Conservation (phyloP, 2,329 filamentous ascomycete species). For the Cercospora zeina region DNA sequence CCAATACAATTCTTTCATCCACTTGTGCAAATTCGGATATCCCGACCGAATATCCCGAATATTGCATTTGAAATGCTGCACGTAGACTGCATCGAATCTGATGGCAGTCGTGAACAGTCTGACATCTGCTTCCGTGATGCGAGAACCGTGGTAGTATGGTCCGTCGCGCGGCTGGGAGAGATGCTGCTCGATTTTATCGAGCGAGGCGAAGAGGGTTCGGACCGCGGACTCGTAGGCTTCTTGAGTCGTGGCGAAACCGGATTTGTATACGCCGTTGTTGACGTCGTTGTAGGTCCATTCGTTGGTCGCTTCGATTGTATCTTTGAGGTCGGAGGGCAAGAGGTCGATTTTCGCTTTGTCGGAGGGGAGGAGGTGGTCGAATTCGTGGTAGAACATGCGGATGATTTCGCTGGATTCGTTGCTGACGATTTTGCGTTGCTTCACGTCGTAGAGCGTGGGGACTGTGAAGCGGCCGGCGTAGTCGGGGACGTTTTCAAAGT, state of each 20-base stretch:
- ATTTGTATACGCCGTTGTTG: conserved; percentile 56
- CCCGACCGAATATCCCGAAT: conserved; percentile 79
- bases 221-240: conserved; percentile 53
- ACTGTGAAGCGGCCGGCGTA: conserved; percentile 84
- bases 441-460: conserved; percentile 80
- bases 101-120: conserved; percentile 62
- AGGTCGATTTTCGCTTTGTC: conserved; percentile 49
- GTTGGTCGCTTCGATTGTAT: conserved; percentile 52
- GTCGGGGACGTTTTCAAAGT: conserved; percentile 70
- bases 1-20: conserved; percentile 63
- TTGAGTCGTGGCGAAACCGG: conserved; percentile 55
- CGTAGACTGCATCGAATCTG: conserved; percentile 58
- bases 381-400: conserved; percentile 81
- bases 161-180: conserved; percentile 43
- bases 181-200: conserved; percentile 50
- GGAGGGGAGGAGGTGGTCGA: conserved; percentile 60
- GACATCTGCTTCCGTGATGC: conserved; percentile 53
- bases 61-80: conserved; percentile 73
- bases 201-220: conserved; percentile 49
- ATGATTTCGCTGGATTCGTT: conserved; percentile 94
- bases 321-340: conserved; percentile 47
- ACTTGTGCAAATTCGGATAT: conserved; percentile 73
- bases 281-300: conserved; percentile 56
- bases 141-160: conserved; percentile 51
- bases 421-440: conserved; percentile 74